A percentile compares a stretch with the other conserved stretches of the same genome.
phyloP scores from a whole-genome alignment of 306 rosid genomes.

The Lithocarpus polystachyus region DNA sequence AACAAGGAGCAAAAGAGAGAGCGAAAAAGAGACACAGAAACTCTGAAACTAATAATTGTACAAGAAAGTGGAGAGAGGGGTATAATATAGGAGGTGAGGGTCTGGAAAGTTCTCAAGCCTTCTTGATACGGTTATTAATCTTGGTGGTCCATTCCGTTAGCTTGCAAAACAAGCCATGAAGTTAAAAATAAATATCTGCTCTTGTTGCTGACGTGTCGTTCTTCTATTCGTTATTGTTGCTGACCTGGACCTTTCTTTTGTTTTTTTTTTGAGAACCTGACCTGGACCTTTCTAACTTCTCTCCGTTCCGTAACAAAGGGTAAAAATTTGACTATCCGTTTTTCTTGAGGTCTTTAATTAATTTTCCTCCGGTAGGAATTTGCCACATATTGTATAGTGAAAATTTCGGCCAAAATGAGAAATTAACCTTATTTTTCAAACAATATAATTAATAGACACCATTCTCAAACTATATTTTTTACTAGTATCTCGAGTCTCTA shows the following conservation, averaged over 20 bases:
- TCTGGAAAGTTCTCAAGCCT: conserved; percentile 35
- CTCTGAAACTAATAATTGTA: too few species aligned
- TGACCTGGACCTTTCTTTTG: neutral
- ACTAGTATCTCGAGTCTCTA: too few species aligned
- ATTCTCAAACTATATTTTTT: too few species aligned
- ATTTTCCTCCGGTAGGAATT: neutral
- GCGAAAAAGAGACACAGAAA: too few species aligned
- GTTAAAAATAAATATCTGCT: neutral
- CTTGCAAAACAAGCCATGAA: neutral
- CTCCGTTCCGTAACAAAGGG: neutral
- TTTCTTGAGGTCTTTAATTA: neutral
- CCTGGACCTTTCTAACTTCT: neutral
- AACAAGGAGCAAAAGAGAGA: neutral
- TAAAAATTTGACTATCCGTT: neutral
- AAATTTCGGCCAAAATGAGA: too few species aligned
- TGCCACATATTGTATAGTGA: neutral
- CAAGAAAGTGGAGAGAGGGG: fast-evolving
- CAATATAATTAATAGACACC: too few species aligned
- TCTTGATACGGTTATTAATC: neutral
- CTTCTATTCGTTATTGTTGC: neutral
- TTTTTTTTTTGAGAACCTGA: neutral
- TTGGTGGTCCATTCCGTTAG: neutral
- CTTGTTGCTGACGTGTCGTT: neutral
- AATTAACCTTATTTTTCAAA: too few species aligned
- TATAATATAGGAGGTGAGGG: conserved; percentile 11